Base-by-base conservation (phyloP, 768 basidiomycete species). In the Tylopilus plumbeoviolaceoides region DNA sequence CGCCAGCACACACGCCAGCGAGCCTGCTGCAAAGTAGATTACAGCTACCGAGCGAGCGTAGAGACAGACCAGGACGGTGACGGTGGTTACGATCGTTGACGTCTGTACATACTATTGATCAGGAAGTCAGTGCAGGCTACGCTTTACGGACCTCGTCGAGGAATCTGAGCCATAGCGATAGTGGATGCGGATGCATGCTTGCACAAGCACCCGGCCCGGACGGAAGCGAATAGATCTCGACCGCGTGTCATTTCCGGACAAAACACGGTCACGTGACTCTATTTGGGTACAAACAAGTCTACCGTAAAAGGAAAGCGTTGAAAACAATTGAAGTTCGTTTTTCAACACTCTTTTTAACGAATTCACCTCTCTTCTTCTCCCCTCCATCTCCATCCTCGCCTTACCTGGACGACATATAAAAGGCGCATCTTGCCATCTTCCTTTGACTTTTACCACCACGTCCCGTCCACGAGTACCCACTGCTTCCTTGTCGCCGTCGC, bases 401-500 rank as follows among this genome's bases (percentile, higher is more conserved):
- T 63, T 51, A 7, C 18, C 14, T 25, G 48, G 66, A 53, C 64
- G 64, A 51, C 55, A 15, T 25, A n/a, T 7, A 36, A 51, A 46
- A 23, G 21, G 25, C 18, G 5, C 21, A 35, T 9, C 2, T 15
- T 48, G 44, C 38, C 44, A 25, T 43, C 57, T 20, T 17, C 41
- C 35, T 21, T 44, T 14, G 3, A 60, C 63, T 67, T 59, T 72
- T 30, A 72, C 63, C 72, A 74, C 81, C 71, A 84, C 88, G 81
- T 87, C 89, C 68, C 82, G 81, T 61, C 74, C 81, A 70, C 80
- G 79, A 60, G 57, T 64, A 50, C 81, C 85, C 51, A 73, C 80
- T 53, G 81, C 83, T 63, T 87, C 87, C 79, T 77, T 90, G 79
- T 89, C 89, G 80, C 86, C 89, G 53, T 77, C 76, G 65, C 72